Conservation (phyloP, 2,329 filamentous ascomycete species). For the Beauveria australis region DNA sequence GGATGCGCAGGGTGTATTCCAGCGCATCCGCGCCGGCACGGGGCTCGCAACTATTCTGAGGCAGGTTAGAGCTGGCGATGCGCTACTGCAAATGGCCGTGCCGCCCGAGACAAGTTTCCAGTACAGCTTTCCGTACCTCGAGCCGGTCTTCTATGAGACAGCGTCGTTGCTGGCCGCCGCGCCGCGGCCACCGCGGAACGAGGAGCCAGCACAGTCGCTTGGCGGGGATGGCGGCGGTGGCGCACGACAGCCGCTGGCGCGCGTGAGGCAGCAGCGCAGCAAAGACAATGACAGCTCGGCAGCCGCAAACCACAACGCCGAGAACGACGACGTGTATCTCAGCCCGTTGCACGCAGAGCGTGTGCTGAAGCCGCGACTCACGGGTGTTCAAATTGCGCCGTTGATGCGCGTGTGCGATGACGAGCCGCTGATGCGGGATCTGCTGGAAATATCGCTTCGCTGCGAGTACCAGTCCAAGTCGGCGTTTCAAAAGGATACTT, state of each 20-base stretch:
- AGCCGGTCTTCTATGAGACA: conserved; percentile 15
- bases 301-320: neutral
- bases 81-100: conserved; percentile 30
- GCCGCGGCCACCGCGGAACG: too few species aligned
- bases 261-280: neutral
- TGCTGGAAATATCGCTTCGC: conserved; percentile 13
- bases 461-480: conserved; percentile 15
- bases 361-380: conserved; percentile 23
- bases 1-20: conserved; percentile 27
- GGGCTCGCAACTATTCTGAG: conserved; percentile 24
- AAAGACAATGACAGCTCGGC: neutral
- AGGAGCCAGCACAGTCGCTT: too few species aligned
- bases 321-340: conserved; percentile 14
- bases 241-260: neutral
- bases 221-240: neutral
- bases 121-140: conserved; percentile 29
- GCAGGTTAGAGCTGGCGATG: conserved; percentile 27
- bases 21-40: conserved; percentile 26
- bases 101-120: conserved; percentile 29
- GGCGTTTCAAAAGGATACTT: conserved; percentile 16
- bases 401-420: conserved; percentile 14
- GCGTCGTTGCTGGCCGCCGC: neutral
- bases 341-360: conserved; percentile 24
- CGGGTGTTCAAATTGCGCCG: conserved; percentile 11
- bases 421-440: conserved; percentile 12